phyloP scores from a whole-genome alignment of 2,329 filamentous ascomycete species.

The Pseudopithomyces maydicus region DNA sequence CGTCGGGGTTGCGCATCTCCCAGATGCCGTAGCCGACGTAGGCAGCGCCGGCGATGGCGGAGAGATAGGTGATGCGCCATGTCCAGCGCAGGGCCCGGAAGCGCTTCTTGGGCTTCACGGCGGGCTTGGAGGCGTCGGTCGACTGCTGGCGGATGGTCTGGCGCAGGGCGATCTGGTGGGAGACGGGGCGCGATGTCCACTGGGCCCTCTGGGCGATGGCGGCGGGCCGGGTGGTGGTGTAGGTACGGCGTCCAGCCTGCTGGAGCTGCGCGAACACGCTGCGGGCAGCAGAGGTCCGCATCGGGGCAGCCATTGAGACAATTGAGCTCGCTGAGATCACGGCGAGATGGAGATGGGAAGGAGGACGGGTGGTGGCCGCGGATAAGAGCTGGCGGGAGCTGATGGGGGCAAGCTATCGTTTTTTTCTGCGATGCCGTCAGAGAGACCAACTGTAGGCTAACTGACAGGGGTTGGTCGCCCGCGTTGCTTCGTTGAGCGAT shows the following conservation, averaged over 20 bases:
- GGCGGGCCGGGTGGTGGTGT: constrained; percentile 39
- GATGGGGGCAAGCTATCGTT: constrained; percentile 24
- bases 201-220: constrained; percentile 40
- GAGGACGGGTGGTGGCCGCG: constrained; percentile 14
- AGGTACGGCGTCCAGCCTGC: constrained; percentile 42
- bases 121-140: constrained; percentile 33
- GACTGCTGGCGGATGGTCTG: constrained; percentile 43
- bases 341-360: constrained; percentile 11
- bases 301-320: constrained; percentile 40
- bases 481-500: constrained; percentile 7
- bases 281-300: constrained; percentile 43
- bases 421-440: constrained; percentile 37
- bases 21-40: constrained; percentile 84
- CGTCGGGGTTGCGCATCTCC: constrained; percentile 76
- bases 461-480: neutral
- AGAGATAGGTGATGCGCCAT: constrained; percentile 83
- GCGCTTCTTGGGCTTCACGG: constrained; percentile 49
- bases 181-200: constrained; percentile 40
- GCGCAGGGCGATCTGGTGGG: constrained; percentile 42
- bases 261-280: constrained; percentile 37
- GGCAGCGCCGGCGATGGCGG: constrained; percentile 69
- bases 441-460: neutral
- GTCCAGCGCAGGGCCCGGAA: constrained; percentile 77
- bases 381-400: constrained; percentile 9
- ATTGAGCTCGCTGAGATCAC: constrained; percentile 6